Conservation (phyloP, 164 flowering plant species). For the Tetracentron sinense region DNA sequence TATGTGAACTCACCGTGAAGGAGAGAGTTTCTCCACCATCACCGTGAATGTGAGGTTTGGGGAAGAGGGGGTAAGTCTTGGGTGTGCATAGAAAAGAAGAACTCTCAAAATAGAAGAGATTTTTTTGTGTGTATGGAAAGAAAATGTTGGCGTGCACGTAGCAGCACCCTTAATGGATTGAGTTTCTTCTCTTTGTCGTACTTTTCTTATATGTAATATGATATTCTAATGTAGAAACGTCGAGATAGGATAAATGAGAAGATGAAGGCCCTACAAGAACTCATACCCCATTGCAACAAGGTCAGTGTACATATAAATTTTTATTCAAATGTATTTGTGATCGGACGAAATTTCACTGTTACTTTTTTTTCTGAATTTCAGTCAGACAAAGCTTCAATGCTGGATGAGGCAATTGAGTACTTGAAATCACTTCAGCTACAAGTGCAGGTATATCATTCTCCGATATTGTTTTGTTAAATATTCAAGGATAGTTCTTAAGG, state of each 20-base stretch:
- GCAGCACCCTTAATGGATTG: no score
- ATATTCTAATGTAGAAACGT: conserved; percentile 57
- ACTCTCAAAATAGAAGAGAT: no score
- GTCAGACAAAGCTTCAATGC: conserved; percentile 96
- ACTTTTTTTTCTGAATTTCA: conserved; percentile 25
- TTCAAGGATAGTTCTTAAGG: no score
- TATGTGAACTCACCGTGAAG: no score
- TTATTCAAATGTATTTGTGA: not conserved
- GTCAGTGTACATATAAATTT: conserved; percentile 15
- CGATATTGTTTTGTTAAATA: not conserved
- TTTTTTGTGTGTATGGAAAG: no score
- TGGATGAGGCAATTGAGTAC: conserved; percentile 94
- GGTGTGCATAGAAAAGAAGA: no score
- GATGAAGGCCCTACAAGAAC: conserved; percentile 95
- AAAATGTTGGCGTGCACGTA: no score
- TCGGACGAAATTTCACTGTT: not conserved
- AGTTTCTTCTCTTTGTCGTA: not conserved
- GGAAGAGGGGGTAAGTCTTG: no score
- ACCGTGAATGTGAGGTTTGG: no score
- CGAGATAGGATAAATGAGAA: conserved; percentile 95
- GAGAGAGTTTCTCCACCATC: no score
- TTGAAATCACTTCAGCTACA: conserved; percentile 88
- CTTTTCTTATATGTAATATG: not conserved
- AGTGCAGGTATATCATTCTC: conserved; percentile 64
- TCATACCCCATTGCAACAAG: conserved; percentile 94